Evolutionary conservation across 345 rosid species (phyloP).

Genomic region (Eucalyptus brandiana): DNA sequence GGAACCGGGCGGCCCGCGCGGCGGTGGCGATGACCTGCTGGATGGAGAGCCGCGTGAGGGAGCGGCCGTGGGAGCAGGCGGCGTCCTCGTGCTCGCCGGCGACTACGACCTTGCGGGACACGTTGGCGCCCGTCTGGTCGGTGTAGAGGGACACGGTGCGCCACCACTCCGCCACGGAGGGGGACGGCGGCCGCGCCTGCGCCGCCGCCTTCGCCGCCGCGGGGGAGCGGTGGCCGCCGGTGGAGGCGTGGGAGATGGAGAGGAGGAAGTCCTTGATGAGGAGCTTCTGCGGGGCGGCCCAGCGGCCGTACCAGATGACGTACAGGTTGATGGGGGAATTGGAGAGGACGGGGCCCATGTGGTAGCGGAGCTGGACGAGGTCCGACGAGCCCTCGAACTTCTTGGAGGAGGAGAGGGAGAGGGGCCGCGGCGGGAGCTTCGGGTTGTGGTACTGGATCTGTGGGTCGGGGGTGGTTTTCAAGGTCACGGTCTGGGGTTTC

Average conservation of each 20-base stretch:
- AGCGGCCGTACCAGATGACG: conserved; percentile 87
- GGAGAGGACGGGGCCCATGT: conserved; percentile 97
- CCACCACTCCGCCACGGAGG: conserved; percentile 93
- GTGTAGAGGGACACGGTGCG: conserved; percentile 77
- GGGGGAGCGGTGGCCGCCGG: neutral
- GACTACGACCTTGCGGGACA: conserved; percentile 48
- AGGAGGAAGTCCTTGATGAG: conserved; percentile 67
- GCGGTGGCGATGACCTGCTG: conserved; percentile 71
- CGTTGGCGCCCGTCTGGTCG: conserved; percentile 92
- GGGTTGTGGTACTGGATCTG: conserved; percentile 40
- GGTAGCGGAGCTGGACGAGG: conserved; percentile 78
- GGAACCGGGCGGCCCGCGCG: conserved; percentile 56
- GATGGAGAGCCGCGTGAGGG: conserved; percentile 67
- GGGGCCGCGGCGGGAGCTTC: conserved; percentile 52
- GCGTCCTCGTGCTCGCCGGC: conserved; percentile 65
- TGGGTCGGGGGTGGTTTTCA: conserved; percentile 9
- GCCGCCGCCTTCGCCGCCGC: neutral
- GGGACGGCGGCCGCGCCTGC: neutral
- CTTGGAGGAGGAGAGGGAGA: conserved; percentile 48
- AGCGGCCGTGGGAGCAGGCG: conserved; percentile 44
- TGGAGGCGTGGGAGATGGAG: conserved; percentile 51
- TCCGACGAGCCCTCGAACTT: conserved; percentile 85
- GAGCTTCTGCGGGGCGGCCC: conserved; percentile 50
- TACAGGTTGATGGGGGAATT: conserved; percentile 77
- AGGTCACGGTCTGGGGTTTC: neutral